These are phyloP conservation scores for Suillus tomentosus DNA, from an alignment of 768 basidiomycete genomes.

Conservation along the genomic window DNA sequence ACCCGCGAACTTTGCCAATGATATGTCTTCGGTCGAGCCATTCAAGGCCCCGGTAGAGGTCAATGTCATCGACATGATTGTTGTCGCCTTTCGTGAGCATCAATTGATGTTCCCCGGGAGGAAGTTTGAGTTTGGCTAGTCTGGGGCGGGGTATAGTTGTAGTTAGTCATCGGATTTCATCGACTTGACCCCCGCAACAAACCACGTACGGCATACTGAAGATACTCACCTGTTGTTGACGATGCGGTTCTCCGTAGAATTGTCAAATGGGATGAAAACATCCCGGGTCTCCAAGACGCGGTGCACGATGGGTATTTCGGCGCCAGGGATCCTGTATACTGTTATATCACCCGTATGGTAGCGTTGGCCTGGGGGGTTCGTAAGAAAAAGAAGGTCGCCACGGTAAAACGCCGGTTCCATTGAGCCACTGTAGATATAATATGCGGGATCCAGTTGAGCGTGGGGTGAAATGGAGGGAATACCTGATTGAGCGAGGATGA, in stretches of 20 bases:
- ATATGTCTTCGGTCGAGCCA: slow-evolving; percentile 90
- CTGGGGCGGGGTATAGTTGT: not conserved
- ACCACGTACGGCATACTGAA: not conserved
- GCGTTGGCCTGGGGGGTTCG: slow-evolving; percentile 70
- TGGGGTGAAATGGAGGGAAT: not conserved
- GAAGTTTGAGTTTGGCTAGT: slow-evolving; percentile 19
- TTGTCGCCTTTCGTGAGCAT: slow-evolving; percentile 97
- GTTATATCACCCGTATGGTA: slow-evolving; percentile 95
- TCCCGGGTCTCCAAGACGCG: slow-evolving; percentile 92
- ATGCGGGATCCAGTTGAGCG: not conserved
- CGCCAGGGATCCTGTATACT: slow-evolving; percentile 94
- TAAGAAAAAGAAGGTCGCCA: slow-evolving; percentile 96
- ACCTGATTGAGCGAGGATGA: not conserved
- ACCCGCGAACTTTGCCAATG: slow-evolving; percentile 94
- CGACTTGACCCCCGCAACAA: not conserved
- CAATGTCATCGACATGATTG: slow-evolving; percentile 85
- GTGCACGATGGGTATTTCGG: slow-evolving; percentile 94
- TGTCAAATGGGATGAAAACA: slow-evolving; percentile 39
- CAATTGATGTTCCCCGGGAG: slow-evolving; percentile 54
- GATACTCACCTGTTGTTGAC: slow-evolving; percentile 29
- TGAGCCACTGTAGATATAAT: slow-evolving; percentile 61
- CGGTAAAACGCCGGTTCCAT: slow-evolving; percentile 97
- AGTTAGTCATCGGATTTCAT: not conserved
- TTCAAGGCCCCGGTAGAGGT: slow-evolving; percentile 83
- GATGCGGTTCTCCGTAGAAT: slow-evolving; percentile 24